Evolutionary conservation across 2,329 filamentous ascomycete species (phyloP), one percentile per base, ranked within the genome.

Genomic region (Botrytis aclada): DNA sequence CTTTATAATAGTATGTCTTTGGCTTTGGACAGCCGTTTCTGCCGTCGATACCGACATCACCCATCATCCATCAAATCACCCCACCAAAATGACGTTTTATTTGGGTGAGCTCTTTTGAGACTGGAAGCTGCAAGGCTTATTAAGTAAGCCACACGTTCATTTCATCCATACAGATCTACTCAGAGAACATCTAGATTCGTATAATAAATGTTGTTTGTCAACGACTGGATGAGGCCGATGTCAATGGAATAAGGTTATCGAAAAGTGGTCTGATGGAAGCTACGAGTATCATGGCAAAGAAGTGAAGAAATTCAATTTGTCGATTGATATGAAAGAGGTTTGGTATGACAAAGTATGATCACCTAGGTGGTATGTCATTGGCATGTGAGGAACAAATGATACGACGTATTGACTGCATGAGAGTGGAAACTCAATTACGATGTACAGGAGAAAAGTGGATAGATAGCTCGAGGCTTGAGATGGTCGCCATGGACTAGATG

Each of bases 61-160:
- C 61, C 64, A 71, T 60, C 63, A 37, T 43, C 65, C 69, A 69
- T 73, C 70, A 75, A 71, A 73, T 73, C 72, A 74, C 74, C 66
- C 70, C 65, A 69, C 65, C 65, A 69, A 69, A 43, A 56, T 69
- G 65, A 69, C 47, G 65, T 67, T 67, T 37, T 67, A 47, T 18
- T 67, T n/a, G 41, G 25, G n/a, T 56, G 65, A 56, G 37, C 54
- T 25, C 47, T 56, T 62, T 41, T 2, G n/a, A 41, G 45, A 54
- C 47, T 54, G 25, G n/a, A 54, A 54, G 51, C 51, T 54, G 7
- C 51, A 54, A 54, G n/a, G 47, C 47, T 56, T 43, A 67, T 37
- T 37, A 56, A 67, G 65, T 56, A 22, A 41, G 37, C 47, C 65
- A 62, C 60, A n/a, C 51, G 32, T n/a, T 32, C 22, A 20, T 22